Evolutionary conservation across 2,329 filamentous ascomycete species (phyloP).

Genomic region (Anthostomella pinea): DNA sequence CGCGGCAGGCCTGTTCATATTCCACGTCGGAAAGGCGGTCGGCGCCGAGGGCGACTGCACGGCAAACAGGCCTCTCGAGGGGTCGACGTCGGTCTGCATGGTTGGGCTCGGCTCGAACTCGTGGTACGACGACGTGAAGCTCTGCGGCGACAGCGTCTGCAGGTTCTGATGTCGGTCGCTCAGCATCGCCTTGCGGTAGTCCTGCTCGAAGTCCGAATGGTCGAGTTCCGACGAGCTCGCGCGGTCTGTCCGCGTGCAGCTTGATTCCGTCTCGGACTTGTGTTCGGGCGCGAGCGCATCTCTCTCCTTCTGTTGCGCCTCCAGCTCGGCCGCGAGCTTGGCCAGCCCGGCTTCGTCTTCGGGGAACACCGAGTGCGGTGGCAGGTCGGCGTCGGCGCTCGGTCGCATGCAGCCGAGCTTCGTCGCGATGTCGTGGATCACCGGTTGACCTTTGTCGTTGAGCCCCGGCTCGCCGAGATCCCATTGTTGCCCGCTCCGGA

Average conservation of each 20-base stretch:
- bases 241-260: constrained; percentile 41
- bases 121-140: constrained; percentile 42
- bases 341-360: constrained; percentile 58
- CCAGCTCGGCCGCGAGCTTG: constrained; percentile 55
- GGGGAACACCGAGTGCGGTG: constrained; percentile 57
- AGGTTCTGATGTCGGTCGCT: constrained; percentile 38
- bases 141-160: constrained; percentile 53
- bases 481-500: constrained; percentile 57
- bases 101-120: constrained; percentile 37
- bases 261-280: constrained; percentile 36
- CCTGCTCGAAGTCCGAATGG: constrained; percentile 53
- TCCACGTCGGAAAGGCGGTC: constrained; percentile 33
- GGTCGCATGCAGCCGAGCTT: constrained; percentile 63
- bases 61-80: constrained; percentile 25
- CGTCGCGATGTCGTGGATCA: constrained; percentile 64
- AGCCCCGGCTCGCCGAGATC: constrained; percentile 61
- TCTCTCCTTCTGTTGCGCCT: constrained; percentile 42
- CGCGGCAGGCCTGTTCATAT: constrained; percentile 31
- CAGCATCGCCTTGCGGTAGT: constrained; percentile 50
- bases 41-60: constrained; percentile 29
- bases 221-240: constrained; percentile 55
- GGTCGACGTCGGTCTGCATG: constrained; percentile 28
- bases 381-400: constrained; percentile 58
- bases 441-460: constrained; percentile 60
- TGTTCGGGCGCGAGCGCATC: constrained; percentile 30